Evolutionary conservation across 805 yeast genomes (phyloP), one percentile per base, ranked within the genome.

Genomic region (Saccharomycopsis sp.): DNA sequence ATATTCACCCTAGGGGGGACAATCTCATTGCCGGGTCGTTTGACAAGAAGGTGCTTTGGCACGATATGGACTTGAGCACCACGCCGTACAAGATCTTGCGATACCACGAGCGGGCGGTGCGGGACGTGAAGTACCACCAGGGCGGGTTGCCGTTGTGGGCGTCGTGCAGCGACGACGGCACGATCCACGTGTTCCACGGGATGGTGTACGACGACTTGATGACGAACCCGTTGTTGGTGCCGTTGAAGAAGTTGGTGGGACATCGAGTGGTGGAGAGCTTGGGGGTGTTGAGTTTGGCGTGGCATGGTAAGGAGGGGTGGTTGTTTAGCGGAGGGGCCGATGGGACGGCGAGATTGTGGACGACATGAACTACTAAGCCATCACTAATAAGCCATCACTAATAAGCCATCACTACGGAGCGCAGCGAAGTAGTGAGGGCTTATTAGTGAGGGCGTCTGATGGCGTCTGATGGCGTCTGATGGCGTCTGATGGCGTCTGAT

Each of bases 231-330:
- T 67, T 92, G 60, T 73, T 92, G 53, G 98, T 92, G 34, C 98
- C 98, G 41, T 72, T 92, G 63, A 92, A 92, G 75, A 87, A 88
- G 57, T 69, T 92, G 57, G 76, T 80, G 33, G 98, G 97, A 8
- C 98, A 92, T 63, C 78, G 80, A 58, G 71, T 86, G 35, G 65
- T 76, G 16, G 74, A 75, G 52, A 80, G 82, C 55, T 65, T 92
- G 43, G 98, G 98, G 56, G 94, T 92, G 12, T 68, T 92, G 56
- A 81, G 78, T 56, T 73, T 82, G 36, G 74, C 75, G 37, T 92
- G 98, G 98, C 98, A 92, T 69, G 97, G 97, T 50, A 77, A 80
- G 53, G 97, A 92, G 64, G 96, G 98, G 0, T 92, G 98, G 98
- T 69, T 92, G 56, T 87, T 92, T 60, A 80, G 92, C 57, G 85